Evolutionary conservation across 2,329 filamentous ascomycete species (phyloP).

Genomic region (Fusarium sp.): DNA sequence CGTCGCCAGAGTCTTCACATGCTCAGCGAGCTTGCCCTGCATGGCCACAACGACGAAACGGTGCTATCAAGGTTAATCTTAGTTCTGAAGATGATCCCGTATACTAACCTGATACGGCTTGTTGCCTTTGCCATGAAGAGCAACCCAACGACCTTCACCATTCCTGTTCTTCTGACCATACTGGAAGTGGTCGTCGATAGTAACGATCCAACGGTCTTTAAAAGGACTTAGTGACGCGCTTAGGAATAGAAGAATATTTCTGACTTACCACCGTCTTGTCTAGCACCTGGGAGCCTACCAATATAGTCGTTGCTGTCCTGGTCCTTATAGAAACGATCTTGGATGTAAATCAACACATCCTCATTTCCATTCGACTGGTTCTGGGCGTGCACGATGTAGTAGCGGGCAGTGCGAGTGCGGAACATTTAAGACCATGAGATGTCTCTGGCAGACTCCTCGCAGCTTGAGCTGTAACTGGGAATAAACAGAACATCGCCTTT

Average conservation of each 20-base stretch:
- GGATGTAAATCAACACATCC: constrained; percentile 32
- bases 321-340: constrained; percentile 35
- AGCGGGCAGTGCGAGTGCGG: constrained; percentile 23
- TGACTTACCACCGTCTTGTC: constrained; percentile 26
- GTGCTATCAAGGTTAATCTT: constrained; percentile 9
- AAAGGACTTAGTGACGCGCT: background rate
- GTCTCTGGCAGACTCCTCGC: constrained; percentile 21
- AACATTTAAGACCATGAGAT: constrained; percentile 33
- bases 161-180: constrained; percentile 36
- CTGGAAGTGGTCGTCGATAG: constrained; percentile 30
- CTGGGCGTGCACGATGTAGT: constrained; percentile 32
- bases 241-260: too few relatives aligned
- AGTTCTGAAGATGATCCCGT: rapidly evolving
- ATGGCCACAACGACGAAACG: constrained; percentile 31
- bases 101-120: constrained; percentile 36
- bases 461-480: constrained; percentile 19
- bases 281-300: constrained; percentile 24
- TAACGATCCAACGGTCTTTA: constrained; percentile 21
- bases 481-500: constrained; percentile 22
- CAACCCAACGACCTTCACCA: constrained; percentile 32
- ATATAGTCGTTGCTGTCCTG: constrained; percentile 15
- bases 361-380: constrained; percentile 29
- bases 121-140: constrained; percentile 37
- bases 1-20: constrained; percentile 21
- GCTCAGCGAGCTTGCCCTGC: constrained; percentile 12